A percentile compares a stretch with the other conserved stretches of the same genome.
Evolutionary conservation across 2,329 filamentous ascomycete species (phyloP).

Genomic region (Rutstroemia sp.): DNA sequence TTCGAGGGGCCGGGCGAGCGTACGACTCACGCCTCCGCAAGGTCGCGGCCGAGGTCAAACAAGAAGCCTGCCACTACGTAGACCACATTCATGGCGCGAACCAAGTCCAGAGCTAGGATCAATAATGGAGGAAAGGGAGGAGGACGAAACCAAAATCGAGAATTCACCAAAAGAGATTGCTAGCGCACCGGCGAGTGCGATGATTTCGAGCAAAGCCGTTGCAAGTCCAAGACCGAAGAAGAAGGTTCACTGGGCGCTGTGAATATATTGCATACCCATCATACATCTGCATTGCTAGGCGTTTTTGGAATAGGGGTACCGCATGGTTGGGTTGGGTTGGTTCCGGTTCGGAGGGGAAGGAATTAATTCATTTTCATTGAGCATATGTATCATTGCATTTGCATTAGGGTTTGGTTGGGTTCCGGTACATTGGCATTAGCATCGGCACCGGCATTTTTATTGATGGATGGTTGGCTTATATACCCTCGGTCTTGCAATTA

Average conservation of each 20-base stretch:
- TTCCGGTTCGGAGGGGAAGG: neutral
- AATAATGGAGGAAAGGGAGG: slow-evolving; percentile 27
- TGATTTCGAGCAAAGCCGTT: slow-evolving; percentile 5
- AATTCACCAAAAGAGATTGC: slow-evolving; percentile 4
- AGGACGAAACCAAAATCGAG: slow-evolving; percentile 15
- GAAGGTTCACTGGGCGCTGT: slow-evolving; percentile 27
- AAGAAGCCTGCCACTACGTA: slow-evolving; percentile 19
- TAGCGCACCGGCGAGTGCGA: slow-evolving; percentile 15
- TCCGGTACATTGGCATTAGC: too few relatives aligned
- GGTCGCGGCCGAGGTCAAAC: slow-evolving; percentile 22
- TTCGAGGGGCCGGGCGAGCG: slow-evolving; percentile 21
- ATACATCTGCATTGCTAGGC: neutral
- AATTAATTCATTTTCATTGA: neutral
- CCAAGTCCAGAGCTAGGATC: slow-evolving; percentile 28
- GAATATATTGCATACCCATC: neutral
- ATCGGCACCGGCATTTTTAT: too few relatives aligned
- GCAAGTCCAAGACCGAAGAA: slow-evolving; percentile 24
- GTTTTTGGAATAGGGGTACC: neutral
- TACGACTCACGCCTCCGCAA: slow-evolving; percentile 13
- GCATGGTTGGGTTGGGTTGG: neutral
- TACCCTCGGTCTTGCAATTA: too few relatives aligned
- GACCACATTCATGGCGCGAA: slow-evolving; percentile 26
- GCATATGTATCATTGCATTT: neutral
- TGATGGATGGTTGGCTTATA: too few relatives aligned
- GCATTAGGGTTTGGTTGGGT: too few relatives aligned